Evolutionary conservation across 2,329 filamentous ascomycete genomes (phyloP), one percentile per base, ranked within the genome.

Genomic region (Cytospora chrysosperma): DNA sequence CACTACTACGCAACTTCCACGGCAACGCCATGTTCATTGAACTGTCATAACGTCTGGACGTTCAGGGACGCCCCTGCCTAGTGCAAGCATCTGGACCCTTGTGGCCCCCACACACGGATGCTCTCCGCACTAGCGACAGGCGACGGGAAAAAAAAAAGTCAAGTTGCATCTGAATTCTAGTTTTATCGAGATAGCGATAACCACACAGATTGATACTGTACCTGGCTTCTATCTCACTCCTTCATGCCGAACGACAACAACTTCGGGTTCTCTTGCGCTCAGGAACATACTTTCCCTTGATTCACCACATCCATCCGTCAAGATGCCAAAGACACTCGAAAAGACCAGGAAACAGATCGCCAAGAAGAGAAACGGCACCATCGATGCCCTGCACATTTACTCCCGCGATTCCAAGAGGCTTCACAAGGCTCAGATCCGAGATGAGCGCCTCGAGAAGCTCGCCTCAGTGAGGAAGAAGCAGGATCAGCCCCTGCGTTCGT

Each of bases 261-360:
- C 10, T n/a, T 24, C 9, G 12, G 43, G 9, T 12, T n/a, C 9
- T 9, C 43, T 47, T 47, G n/a, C n/a, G 8, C n/a, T 24, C 13
- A 10, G 10, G n/a, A 47, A 24, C 8, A 24, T 21, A 21, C 37
- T 4, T 13, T 24, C 10, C n/a, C 7, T 47, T 21, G 8, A 21
- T 24, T 3, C 21, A n/a, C 21, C 15, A 34, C 8, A 19, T 19
- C n/a, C 4, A 27, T 24, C 43, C 34, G 21, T 55, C 72, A 82
- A 71, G 27, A 96, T 96, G 93, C 85, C 91, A 17, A 89, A 87
- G 73, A 86, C 88, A 52, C 78, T 97, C 8, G 80, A 86, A 67
- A 98, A 97, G 75, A 90, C 95, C 24, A 86, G 90, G 67, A 98
- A 98, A 79, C 87, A 92, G 68, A 94, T 98, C 68, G 81, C 87